Evolutionary conservation across 2,329 filamentous ascomycete species (phyloP), one percentile per base, ranked within the genome.

Genomic region (Coniochaeta hoffmannii): DNA sequence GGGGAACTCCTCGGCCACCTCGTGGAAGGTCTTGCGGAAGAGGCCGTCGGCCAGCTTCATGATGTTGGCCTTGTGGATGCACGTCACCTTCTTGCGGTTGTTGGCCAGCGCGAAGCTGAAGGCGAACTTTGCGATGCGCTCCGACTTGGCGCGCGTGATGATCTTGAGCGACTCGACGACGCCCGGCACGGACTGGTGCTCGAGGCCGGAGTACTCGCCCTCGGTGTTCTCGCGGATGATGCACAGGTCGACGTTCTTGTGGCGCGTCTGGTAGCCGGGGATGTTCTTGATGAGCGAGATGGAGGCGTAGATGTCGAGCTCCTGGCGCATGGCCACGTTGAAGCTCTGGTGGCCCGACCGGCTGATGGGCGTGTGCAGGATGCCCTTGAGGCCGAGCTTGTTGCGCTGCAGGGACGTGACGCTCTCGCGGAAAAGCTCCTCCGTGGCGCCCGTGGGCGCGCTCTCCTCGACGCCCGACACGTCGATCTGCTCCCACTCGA

Each of bases 1-100:
- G 58, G 94, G 93, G 80, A 94, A 99, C 74, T 96, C 90, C 80
- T 95, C 89, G 63, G 91, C 89, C 64, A 94, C 86, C 68, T 86
- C 82, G 80, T 96, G 90, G 83, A 97, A 95, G 65, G 94, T 97
- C 79, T 87, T 93, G 73, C 94, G 89, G 90, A 99, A 99, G 56
- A 99, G 89, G 76, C 94, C 94, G 67, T 99, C 94, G 73, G 92
- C 93, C 58, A 99, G 83, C 85, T 99, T 99, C 94, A 99, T 99
- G 80, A 99, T 99, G 83, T 99, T 99, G 77, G 94, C 94, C 85
- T 99, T 99, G 88, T 99, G 94, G 72, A 99, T 97, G 80, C 93
- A 97, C 64, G 94, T 97, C 57, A 99, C 90, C 88, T 97, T 97
- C 83, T 95, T 93, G 72, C 94, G 86, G 84, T 95, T 93, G 83